These are phyloP conservation scores for Lepidopterella palustris DNA, from an alignment of 495 filamentous ascomycete genomes.

Conservation along the genomic window DNA sequence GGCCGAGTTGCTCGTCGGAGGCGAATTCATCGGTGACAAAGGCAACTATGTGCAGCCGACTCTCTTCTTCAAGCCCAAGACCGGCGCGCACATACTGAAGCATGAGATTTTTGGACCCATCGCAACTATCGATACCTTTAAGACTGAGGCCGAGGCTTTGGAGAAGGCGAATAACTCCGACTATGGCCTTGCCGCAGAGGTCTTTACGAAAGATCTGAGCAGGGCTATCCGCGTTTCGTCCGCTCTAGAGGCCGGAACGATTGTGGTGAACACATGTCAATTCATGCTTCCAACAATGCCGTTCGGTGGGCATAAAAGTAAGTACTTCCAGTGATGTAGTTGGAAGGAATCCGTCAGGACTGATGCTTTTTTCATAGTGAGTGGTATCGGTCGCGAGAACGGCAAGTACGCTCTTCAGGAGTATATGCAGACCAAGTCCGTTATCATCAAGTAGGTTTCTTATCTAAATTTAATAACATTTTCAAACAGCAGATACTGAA, in stretches of 20 bases:
- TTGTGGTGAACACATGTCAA: conserved; percentile 1
- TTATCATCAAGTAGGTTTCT: conserved; percentile 8
- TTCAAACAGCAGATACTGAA: too few relatives aligned
- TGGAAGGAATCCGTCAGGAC: too few relatives aligned
- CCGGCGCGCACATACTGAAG: neutral
- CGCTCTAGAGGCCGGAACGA: conserved; percentile 2
- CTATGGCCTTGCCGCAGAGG: conserved; percentile 8
- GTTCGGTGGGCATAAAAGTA: conserved; percentile 11
- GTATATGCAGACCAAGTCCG: conserved; percentile 5
- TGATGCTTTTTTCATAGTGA: neutral
- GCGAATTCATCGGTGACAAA: neutral
- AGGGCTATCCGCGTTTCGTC: conserved; percentile 10
- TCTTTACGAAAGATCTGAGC: conserved; percentile 12
- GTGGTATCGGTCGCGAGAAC: neutral
- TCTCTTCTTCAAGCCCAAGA: neutral
- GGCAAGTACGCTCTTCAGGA: neutral
- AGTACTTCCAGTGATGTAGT: too few relatives aligned
- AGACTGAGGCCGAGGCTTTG: conserved; percentile 5
- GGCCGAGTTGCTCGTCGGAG: neutral
- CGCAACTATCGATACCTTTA: conserved; percentile 10
- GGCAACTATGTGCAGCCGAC: neutral
- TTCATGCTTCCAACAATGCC: conserved; percentile 3
- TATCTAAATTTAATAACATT: too few relatives aligned
- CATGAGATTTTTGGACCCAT: neutral
- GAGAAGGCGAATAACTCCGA: conserved; percentile 11